Percentiles rank a stretch among this genome's conserved stretches.
These are phyloP conservation scores for Starmerella roubikii DNA, from an alignment of 805 yeast genomes.

Conservation along the genomic window DNA sequence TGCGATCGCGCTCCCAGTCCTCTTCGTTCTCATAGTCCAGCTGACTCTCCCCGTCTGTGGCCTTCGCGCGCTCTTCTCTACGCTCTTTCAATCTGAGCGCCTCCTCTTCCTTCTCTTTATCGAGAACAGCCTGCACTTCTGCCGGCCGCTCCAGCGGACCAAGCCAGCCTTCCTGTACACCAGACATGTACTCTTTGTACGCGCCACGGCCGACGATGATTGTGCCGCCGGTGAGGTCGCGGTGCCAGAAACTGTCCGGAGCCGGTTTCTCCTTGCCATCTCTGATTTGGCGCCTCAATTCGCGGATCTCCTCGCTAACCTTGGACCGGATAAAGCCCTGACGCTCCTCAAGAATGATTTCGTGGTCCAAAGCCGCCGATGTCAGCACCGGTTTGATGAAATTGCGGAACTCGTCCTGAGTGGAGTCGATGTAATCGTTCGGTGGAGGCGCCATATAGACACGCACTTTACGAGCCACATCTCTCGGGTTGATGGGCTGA, in stretches of 20 bases:
- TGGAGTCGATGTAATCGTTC: conserved; percentile 67
- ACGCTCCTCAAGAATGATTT: conserved; percentile 53
- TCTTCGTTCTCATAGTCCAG: conserved; percentile 12
- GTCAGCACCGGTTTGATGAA: conserved; percentile 77
- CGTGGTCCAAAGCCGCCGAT: conserved; percentile 74
- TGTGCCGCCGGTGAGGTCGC: conserved; percentile 59
- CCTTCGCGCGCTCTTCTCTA: conserved; percentile 12
- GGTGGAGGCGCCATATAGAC: conserved; percentile 96
- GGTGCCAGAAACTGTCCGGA: conserved; percentile 23
- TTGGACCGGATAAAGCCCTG: conserved; percentile 78
- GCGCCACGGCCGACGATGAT: conserved; percentile 93
- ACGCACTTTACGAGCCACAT: conserved; percentile 59
- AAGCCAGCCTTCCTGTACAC: conserved; percentile 85
- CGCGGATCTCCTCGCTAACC: conserved; percentile 74
- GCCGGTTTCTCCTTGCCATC: conserved; percentile 13
- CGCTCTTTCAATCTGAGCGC: conserved; percentile 9
- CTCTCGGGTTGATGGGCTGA: conserved; percentile 33
- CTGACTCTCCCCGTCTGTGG: conserved; percentile 14
- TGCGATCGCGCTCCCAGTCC: conserved; percentile 13
- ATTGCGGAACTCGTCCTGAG: conserved; percentile 58
- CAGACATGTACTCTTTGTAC: conserved; percentile 78
- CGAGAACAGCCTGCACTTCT: conserved; percentile 18
- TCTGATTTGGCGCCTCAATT: conserved; percentile 37
- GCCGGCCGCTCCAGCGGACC: conserved; percentile 65
- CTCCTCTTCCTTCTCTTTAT: conserved; percentile 11